These are phyloP conservation scores for Plasmodium gonderi DNA, from an alignment of 169 alveolate genomes.

Conservation along the genomic window DNA sequence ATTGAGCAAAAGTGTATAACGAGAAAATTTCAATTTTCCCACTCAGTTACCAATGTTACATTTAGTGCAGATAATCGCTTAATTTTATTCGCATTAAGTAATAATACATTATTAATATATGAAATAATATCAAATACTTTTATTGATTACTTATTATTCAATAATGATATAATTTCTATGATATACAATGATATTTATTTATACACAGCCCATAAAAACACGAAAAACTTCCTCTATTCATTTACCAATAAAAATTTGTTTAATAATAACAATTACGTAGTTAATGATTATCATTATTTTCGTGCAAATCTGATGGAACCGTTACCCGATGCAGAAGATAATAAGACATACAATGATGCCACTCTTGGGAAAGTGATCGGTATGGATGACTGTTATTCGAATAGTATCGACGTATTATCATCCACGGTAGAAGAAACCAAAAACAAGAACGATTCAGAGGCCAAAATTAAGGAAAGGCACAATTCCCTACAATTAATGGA, in stretches of 20 bases:
- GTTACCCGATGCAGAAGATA: slow-evolving; percentile 3
- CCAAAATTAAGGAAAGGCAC: background rate
- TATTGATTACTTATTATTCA: slow-evolving; percentile 39
- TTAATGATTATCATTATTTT: slow-evolving; percentile 45
- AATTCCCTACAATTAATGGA: slow-evolving; percentile 7
- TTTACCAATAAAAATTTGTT: slow-evolving; percentile 70
- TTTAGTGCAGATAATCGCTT: slow-evolving; percentile 67
- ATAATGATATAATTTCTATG: slow-evolving; percentile 28
- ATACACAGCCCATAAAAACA: slow-evolving; percentile 26
- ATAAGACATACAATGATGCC: background rate
- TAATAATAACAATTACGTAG: slow-evolving; percentile 29
- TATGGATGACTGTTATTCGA: background rate
- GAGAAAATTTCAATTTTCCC: slow-evolving; percentile 35
- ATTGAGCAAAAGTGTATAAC: slow-evolving; percentile 60
- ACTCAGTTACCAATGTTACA: slow-evolving; percentile 29
- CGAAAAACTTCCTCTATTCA: slow-evolving; percentile 10
- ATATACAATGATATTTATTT: slow-evolving; percentile 50
- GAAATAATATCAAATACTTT: slow-evolving; percentile 65
- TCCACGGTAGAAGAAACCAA: background rate
- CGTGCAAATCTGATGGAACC: slow-evolving; percentile 59
- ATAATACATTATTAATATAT: slow-evolving; percentile 33
- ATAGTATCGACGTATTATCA: background rate
- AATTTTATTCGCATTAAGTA: slow-evolving; percentile 44
- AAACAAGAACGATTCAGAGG: background rate
- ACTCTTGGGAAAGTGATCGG: background rate